These are phyloP conservation scores for Wallacemonas sp. DNA, from an alignment of 208 protist species.

Conservation along the genomic window DNA sequence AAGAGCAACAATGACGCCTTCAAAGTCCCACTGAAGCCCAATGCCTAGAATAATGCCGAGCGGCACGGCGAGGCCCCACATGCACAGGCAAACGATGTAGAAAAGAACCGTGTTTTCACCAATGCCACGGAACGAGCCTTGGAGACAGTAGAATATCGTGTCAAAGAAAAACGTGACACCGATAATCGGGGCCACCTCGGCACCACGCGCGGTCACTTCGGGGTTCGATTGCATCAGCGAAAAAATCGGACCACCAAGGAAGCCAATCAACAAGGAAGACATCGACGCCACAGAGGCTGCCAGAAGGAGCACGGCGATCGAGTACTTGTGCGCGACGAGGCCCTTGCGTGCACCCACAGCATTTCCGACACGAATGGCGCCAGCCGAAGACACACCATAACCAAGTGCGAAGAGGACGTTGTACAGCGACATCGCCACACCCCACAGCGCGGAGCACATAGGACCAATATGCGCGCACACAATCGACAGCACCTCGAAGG, in stretches of 20 bases:
- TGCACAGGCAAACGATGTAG: conserved; percentile 10
- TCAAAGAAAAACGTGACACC: conserved; percentile 28
- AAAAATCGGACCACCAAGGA: neutral
- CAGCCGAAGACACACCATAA: conserved; percentile 24
- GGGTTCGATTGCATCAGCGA: conserved; percentile 27
- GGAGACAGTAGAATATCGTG: conserved; percentile 30
- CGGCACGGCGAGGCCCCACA: conserved; percentile 41
- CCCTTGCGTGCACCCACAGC: conserved; percentile 29
- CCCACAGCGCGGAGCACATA: conserved; percentile 27
- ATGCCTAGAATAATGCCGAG: conserved; percentile 19
- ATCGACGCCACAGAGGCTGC: neutral
- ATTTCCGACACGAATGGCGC: conserved; percentile 33
- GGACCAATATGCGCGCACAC: conserved; percentile 26
- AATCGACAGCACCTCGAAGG: conserved; percentile 33
- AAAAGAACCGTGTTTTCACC: conserved; percentile 23
- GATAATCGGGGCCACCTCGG: conserved; percentile 1
- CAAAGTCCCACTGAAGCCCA: conserved; percentile 14
- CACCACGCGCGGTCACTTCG: conserved; percentile 24
- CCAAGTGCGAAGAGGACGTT: conserved; percentile 27
- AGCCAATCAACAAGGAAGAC: neutral
- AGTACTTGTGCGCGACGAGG: conserved; percentile 27
- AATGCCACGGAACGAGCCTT: conserved; percentile 36
- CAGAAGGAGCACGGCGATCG: conserved; percentile 16
- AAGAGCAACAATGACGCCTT: conserved; percentile 17
- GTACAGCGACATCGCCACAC: conserved; percentile 31